Evolutionary conservation across 129 eudicot genomes (phyloP), one percentile per base, ranked within the genome.

Genomic region (Flaveria robusta): DNA sequence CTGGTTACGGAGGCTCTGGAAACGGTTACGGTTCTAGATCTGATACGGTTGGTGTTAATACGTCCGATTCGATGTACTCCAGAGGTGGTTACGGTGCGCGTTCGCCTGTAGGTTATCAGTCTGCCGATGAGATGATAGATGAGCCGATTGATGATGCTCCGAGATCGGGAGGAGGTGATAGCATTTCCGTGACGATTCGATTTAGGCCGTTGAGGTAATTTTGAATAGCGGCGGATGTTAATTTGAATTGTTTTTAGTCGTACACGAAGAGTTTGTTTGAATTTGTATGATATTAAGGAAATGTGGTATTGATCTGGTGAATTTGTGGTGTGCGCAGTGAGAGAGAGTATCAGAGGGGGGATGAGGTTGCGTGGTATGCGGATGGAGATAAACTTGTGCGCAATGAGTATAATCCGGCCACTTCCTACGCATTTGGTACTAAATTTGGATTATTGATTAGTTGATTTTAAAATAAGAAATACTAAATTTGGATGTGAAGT

Each of bases 121-220:
- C 87, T 45, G 73, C 81, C 58, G 98, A 93, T 5, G 98, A 93
- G 77, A 71, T 88, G 74, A 50, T 72, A 2, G 91, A 82, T 50
- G 97, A 92, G 76, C 81, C 90, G 54, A 68, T 85, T 47, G 92
- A 90, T 70, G 75, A 51, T 60, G 13, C 77, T 10, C 75, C 92
- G 70, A 72, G 91, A 88, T 82, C 97, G 58, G 83, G 16, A 19
- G 84, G 71, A 19, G 90, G 89, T 8, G 99, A 91, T 68, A 94
- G 99, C 77, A 94, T 94, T 72, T 94, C 99, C 8, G 99, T 94
- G n/a, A 94, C 99, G 45, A 85, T 94, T 79, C 86, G 99, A 52
- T 94, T 94, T 88, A 81, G 99, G 73, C 99, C 99, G n/a, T 41
- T 94, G 86, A 94, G 89, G 99, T 94, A 82, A 22, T 55, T 67